Percentiles rank a stretch among this genome's conserved stretches.
phyloP scores from a whole-genome alignment of 140 eudicot species.

The Anethum foeniculum region DNA sequence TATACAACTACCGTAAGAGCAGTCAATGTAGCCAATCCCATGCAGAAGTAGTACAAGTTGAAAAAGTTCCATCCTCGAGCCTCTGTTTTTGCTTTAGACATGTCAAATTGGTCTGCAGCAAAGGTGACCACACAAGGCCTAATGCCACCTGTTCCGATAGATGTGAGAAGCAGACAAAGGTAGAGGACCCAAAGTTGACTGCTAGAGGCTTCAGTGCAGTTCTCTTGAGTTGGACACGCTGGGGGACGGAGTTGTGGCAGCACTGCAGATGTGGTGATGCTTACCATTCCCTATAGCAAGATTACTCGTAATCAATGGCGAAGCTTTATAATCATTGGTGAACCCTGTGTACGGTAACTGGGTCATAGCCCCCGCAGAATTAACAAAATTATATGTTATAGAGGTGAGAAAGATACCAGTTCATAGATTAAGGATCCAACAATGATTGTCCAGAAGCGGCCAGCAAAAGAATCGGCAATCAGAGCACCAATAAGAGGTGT shows the following conservation, averaged over 20 bases:
- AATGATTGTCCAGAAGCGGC: conserved; percentile 74
- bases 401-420: conserved; percentile 35
- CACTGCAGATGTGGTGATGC: conserved; percentile 63
- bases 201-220: conserved; percentile 80
- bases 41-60: conserved; percentile 81
- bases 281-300: conserved; percentile 58
- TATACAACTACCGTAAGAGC: conserved; percentile 83
- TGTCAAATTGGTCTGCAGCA: conserved; percentile 92
- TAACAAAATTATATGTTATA: background rate
- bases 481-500: conserved; percentile 86
- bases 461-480: conserved; percentile 79
- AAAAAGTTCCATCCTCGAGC: conserved; percentile 69
- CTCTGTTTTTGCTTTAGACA: conserved; percentile 54
- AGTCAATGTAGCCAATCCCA: conserved; percentile 64
- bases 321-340: background rate
- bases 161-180: conserved; percentile 59
- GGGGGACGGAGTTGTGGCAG: conserved; percentile 80
- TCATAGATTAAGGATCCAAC: conserved; percentile 56
- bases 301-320: background rate
- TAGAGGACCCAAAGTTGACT: conserved; percentile 67
- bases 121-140: conserved; percentile 88
- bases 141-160: conserved; percentile 74
- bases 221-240: conserved; percentile 66
- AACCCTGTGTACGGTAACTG: background rate
- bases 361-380: background rate